These are phyloP conservation scores for Pseudoturritis turrita DNA, from an alignment of 345 rosid species.

Conservation along the genomic window DNA sequence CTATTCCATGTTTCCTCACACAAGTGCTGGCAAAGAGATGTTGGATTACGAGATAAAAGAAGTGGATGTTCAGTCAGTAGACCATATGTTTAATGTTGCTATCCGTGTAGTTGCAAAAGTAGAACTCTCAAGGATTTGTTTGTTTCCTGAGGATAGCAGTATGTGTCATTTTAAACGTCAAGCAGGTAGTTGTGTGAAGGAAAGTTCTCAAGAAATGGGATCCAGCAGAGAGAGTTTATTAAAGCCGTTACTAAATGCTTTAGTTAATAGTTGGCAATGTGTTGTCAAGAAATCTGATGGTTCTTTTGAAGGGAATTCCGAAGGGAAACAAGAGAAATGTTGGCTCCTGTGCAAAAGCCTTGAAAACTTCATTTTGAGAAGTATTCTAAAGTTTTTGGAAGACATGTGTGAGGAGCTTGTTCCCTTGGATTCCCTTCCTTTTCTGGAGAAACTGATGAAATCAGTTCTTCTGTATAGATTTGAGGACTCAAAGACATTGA, in stretches of 20 bases:
- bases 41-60: constrained; percentile 51
- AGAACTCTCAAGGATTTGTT: constrained; percentile 45
- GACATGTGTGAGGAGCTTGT: constrained; percentile 51
- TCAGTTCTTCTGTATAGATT: constrained; percentile 69
- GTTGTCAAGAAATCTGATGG: constrained; percentile 49
- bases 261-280: constrained; percentile 60
- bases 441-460: constrained; percentile 62
- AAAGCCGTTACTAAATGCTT: constrained; percentile 45
- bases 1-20: constrained; percentile 39
- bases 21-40: constrained; percentile 41
- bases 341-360: constrained; percentile 50
- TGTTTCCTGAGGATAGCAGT: constrained; percentile 48
- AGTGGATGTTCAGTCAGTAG: constrained; percentile 38
- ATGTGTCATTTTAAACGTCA: constrained; percentile 28
- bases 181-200: constrained; percentile 29
- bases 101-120: constrained; percentile 59
- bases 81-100: constrained; percentile 49
- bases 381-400: constrained; percentile 42
- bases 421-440: constrained; percentile 54
- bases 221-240: constrained; percentile 34
- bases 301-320: constrained; percentile 26
- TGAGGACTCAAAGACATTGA: constrained; percentile 62
- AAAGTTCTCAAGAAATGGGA: constrained; percentile 24
- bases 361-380: constrained; percentile 67
- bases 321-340: constrained; percentile 31